These are phyloP conservation scores for Pseudozyma tsukubaensis DNA, from an alignment of 1,284 basidiomycete genomes.

Conservation along the genomic window DNA sequence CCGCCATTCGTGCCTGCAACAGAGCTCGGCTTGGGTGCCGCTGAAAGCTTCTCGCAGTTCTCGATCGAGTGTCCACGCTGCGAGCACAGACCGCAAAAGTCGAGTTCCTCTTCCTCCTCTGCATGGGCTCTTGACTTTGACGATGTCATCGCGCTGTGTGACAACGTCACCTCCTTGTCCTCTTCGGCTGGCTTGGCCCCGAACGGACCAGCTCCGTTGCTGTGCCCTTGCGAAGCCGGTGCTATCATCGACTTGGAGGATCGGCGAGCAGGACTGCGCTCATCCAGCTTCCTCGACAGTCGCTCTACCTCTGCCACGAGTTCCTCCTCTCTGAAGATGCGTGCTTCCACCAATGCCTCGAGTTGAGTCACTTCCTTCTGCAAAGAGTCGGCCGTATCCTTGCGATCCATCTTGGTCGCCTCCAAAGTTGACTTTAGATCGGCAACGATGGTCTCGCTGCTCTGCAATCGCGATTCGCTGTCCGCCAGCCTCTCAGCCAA, in stretches of 20 bases:
- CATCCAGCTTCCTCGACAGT: conserved; percentile 33
- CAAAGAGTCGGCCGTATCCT: conserved; percentile 47
- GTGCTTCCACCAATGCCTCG: conserved; percentile 61
- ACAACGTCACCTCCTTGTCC: neutral
- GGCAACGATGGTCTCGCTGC: conserved; percentile 71
- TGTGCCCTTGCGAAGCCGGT: neutral
- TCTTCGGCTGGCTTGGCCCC: neutral
- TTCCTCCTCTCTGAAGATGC: conserved; percentile 62
- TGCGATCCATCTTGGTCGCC: conserved; percentile 61
- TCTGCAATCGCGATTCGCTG: conserved; percentile 63
- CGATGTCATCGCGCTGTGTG: neutral
- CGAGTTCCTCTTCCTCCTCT: conserved; percentile 42
- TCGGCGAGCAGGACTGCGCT: conserved; percentile 17
- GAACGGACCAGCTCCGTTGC: neutral
- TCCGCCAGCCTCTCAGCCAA: conserved; percentile 43
- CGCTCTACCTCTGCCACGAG: conserved; percentile 55
- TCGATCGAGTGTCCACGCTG: conserved; percentile 40
- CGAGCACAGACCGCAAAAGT: conserved; percentile 50
- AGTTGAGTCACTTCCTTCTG: conserved; percentile 61
- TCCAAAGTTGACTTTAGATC: conserved; percentile 62
- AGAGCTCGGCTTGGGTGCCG: neutral
- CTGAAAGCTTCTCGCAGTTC: conserved; percentile 28
- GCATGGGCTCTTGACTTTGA: neutral
- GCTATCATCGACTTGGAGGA: neutral
- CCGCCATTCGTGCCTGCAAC: conserved; percentile 3